These are phyloP conservation scores for Linnemannia zychae DNA, from an alignment of 192 early-diverging fungal species.

Conservation along the genomic window DNA sequence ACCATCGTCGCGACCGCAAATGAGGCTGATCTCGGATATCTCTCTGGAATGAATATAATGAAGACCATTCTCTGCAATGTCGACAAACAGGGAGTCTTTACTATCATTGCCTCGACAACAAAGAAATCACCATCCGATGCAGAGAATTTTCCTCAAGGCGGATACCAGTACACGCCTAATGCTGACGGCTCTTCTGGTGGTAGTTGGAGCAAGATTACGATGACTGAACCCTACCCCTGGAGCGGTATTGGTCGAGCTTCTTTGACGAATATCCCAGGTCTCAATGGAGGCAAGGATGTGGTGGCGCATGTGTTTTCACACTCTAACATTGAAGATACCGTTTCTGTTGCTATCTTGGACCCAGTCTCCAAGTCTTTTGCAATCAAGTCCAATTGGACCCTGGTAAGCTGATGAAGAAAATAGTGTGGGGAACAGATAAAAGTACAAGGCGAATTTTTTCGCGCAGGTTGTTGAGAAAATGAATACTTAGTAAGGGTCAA, in stretches of 20 bases:
- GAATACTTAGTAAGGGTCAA: too few relatives aligned
- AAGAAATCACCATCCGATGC: background rate
- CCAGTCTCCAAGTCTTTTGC: background rate
- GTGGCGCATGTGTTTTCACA: constrained; percentile 27
- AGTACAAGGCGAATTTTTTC: background rate
- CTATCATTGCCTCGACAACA: constrained; percentile 7
- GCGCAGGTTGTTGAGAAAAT: background rate
- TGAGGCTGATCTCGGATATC: background rate
- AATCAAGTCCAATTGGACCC: constrained; percentile 1
- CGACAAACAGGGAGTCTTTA: constrained; percentile 31
- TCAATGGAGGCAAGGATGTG: background rate
- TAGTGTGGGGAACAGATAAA: too few relatives aligned
- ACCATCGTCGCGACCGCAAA: constrained; percentile 2
- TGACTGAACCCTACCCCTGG: constrained; percentile 21
- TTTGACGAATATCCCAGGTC: background rate
- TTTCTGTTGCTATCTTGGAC: constrained; percentile 9
- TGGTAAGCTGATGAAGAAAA: constrained; percentile 31
- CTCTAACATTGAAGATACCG: background rate
- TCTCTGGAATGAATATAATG: constrained; percentile 4
- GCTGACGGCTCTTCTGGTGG: background rate
- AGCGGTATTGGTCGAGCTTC: background rate
- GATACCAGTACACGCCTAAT: constrained; percentile 16
- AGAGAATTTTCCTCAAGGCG: background rate
- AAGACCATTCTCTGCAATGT: constrained; percentile 13
- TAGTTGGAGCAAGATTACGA: constrained; percentile 28